A percentile compares a stretch with the other conserved stretches of the same genome.
These are phyloP conservation scores for Paramecium sexaurelia DNA, from an alignment of 73 alveolate genomes.

Conservation along the genomic window DNA sequence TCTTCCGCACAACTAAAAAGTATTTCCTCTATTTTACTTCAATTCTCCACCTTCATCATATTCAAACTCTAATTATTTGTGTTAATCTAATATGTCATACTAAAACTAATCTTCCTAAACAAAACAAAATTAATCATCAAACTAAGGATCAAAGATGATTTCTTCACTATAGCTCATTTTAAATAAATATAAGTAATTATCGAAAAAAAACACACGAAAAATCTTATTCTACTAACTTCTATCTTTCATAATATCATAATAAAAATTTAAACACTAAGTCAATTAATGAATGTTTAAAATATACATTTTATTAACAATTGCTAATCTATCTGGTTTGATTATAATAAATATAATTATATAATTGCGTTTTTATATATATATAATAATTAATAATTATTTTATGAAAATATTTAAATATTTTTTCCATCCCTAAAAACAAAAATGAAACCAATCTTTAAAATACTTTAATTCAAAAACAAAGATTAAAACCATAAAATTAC, in stretches of 20 bases:
- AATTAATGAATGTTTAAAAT: neutral
- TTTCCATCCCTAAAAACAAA: too few species aligned
- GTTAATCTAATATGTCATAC: neutral
- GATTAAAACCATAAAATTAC: too few species aligned
- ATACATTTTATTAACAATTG: neutral
- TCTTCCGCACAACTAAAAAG: neutral
- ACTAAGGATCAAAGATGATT: neutral
- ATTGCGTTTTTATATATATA: neutral
- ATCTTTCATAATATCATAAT: neutral
- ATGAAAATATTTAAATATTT: too few species aligned
- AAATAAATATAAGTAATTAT: conserved; percentile 22
- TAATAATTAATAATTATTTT: neutral
- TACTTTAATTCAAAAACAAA: too few species aligned
- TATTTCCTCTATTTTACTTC: neutral
- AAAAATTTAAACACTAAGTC: neutral
- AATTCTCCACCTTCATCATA: neutral
- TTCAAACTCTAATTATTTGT: neutral
- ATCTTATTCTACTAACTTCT: neutral
- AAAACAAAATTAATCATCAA: neutral
- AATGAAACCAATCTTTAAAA: too few species aligned
- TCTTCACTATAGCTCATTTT: conserved; percentile 4
- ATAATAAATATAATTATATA: neutral
- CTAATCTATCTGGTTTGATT: neutral
- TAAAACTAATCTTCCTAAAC: neutral
- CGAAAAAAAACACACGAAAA: neutral